Evolutionary conservation across 208 protist genomes (phyloP).

Genomic region (Tritrichomonas musculus): DNA sequence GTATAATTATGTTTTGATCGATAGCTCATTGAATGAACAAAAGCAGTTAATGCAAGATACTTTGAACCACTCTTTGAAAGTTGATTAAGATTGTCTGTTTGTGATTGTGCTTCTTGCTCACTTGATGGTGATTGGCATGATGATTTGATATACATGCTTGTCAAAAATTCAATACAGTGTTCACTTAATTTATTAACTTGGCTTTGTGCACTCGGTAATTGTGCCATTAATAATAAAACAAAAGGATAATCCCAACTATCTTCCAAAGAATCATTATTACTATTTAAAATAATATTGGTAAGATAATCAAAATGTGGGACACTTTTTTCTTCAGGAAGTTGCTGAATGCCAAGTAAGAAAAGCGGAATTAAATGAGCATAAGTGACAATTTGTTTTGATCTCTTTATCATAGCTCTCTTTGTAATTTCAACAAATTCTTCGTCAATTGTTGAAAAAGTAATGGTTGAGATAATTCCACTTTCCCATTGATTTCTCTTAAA

Average conservation of each 20-base stretch:
- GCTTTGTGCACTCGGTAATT: too few species aligned
- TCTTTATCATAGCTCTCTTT: background rate
- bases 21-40: background rate
- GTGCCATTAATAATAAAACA: too few species aligned
- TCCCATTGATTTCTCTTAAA: background rate
- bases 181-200: too few species aligned
- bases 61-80: background rate
- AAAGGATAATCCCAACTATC: too few species aligned
- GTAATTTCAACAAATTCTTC: background rate
- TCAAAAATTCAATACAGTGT: too few species aligned
- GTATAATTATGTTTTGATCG: background rate
- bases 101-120: background rate
- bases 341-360: background rate
- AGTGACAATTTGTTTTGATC: too few species aligned
- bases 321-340: background rate
- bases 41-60: background rate
- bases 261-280: background rate
- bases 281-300: background rate
- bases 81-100: background rate
- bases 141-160: too few species aligned
- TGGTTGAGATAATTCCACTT: background rate
- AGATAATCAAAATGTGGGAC: background rate
- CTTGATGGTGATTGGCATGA: too few species aligned
- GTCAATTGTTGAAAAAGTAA: background rate
- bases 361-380: background rate